Evolutionary conservation across 1,284 basidiomycete genomes (phyloP).

Genomic region (Tilletiopsis washingtonensis): DNA sequence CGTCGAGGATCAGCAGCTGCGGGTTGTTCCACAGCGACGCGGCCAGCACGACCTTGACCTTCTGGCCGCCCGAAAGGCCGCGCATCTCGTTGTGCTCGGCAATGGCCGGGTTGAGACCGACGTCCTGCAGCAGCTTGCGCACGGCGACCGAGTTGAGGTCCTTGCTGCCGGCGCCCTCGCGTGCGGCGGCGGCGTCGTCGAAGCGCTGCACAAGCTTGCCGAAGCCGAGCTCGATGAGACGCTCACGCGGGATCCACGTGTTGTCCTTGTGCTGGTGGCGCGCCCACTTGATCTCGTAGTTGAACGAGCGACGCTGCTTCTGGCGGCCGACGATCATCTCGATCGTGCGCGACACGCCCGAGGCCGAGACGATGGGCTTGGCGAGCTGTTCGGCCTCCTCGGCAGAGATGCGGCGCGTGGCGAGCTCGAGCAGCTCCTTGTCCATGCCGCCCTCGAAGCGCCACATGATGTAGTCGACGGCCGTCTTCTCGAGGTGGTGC

Average conservation of each 20-base stretch:
- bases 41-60: conserved; percentile 71
- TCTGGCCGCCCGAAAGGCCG: conserved; percentile 59
- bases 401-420: conserved; percentile 75
- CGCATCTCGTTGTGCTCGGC: conserved; percentile 45
- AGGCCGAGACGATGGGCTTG: conserved; percentile 80
- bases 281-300: conserved; percentile 95
- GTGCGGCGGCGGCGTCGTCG: conserved; percentile 88
- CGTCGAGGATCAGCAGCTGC: conserved; percentile 42
- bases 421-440: conserved; percentile 85
- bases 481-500: conserved; percentile 46
- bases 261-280: conserved; percentile 89
- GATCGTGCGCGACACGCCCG: conserved; percentile 82
- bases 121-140: conserved; percentile 53
- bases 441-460: conserved; percentile 98
- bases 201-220: conserved; percentile 86
- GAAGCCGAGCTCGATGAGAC: conserved; percentile 80
- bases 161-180: conserved; percentile 61
- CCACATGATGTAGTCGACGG: conserved; percentile 62
- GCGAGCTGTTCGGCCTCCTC: conserved; percentile 79
- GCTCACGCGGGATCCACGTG: conserved; percentile 86
- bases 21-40: conserved; percentile 47
- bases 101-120: conserved; percentile 70
- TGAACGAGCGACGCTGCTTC: conserved; percentile 87
- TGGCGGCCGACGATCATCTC: conserved; percentile 87
- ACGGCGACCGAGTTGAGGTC: conserved; percentile 50